Conservation (phyloP, 495 filamentous ascomycete species). For the Collariella sp. region DNA sequence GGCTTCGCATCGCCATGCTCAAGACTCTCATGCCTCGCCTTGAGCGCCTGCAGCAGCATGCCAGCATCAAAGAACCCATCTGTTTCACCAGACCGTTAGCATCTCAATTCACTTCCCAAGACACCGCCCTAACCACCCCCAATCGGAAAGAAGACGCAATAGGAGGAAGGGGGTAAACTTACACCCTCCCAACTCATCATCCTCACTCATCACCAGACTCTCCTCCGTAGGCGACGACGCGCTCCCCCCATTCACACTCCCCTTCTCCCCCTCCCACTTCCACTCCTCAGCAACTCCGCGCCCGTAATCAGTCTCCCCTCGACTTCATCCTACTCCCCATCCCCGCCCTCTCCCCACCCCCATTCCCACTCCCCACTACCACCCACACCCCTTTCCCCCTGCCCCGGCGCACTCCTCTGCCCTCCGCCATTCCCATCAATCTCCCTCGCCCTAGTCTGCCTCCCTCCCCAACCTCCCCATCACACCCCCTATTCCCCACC, state of each 20-base stretch:
- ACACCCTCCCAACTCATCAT: conserved; percentile 90
- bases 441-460: conserved; percentile 33
- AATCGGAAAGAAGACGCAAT: background rate
- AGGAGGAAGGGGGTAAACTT: conserved; percentile 42
- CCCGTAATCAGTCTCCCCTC: conserved; percentile 48
- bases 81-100: conserved; percentile 23
- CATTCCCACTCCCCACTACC: background rate
- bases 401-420: background rate
- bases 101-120: background rate
- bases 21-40: conserved; percentile 42
- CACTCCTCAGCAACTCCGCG: conserved; percentile 2
- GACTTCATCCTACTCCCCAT: conserved; percentile 36
- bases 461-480: background rate
- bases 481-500: conserved; percentile 18
- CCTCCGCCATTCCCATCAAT: conserved; percentile 25
- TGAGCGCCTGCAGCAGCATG: conserved; percentile 82
- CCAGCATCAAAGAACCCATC: conserved; percentile 96
- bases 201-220: conserved; percentile 60
- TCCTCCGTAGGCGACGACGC: conserved; percentile 46
- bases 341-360: background rate
- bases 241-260: conserved; percentile 31
- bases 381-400: background rate
- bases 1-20: conserved; percentile 37
- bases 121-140: no score
- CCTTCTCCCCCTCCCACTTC: conserved; percentile 33